Evolutionary conservation across 139 green algal species (phyloP).

Genomic region (Micractinium sp.): DNA sequence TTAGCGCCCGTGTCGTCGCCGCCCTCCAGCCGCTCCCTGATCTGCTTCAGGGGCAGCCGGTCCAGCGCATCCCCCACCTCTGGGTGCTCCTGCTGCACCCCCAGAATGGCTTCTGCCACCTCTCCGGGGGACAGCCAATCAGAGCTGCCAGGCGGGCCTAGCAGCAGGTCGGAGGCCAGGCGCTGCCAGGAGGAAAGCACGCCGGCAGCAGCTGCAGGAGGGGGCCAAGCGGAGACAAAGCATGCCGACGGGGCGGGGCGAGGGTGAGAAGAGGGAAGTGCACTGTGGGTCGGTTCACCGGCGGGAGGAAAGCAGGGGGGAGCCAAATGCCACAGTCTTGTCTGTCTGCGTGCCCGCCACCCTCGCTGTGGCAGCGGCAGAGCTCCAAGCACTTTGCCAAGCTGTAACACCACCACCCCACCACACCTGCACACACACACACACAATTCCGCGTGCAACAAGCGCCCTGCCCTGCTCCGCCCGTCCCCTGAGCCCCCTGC

Average conservation of each 20-base stretch:
- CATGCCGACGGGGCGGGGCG: background rate
- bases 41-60: background rate
- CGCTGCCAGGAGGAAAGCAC: background rate
- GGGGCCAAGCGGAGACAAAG: background rate
- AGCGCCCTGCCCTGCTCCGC: background rate
- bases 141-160: background rate
- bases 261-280: background rate
- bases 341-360: background rate
- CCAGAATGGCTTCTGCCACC: background rate
- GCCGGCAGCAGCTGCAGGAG: background rate
- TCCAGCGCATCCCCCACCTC: background rate
- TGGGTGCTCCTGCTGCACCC: conserved; percentile 8
- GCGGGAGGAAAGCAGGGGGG: background rate
- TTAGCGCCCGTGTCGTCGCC: background rate
- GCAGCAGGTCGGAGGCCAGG: background rate
- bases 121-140: background rate
- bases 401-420: background rate
- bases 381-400: too few species aligned
- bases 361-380: background rate
- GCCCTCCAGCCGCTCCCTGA: background rate
- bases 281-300: background rate
- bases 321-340: background rate
- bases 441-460: background rate
- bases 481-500: background rate
- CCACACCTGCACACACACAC: background rate